Evolutionary conservation across 768 basidiomycete genomes (phyloP).

Genomic region (Hygrocybe coccinea): DNA sequence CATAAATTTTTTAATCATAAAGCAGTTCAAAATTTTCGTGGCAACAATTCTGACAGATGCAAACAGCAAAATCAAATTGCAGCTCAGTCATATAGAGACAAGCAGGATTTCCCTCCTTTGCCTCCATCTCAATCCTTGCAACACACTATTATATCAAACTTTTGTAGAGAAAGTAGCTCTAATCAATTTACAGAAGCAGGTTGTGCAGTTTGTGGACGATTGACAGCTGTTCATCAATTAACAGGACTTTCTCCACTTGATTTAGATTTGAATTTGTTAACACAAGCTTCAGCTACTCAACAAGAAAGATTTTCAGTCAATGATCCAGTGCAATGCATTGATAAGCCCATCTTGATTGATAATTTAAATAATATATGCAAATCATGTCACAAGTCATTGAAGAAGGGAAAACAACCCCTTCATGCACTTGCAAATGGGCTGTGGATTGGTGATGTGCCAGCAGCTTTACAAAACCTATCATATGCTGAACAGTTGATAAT

Average conservation of each 20-base stretch:
- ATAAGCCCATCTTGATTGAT: background rate
- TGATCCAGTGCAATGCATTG: background rate
- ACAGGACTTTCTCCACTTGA: background rate
- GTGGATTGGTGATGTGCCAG: constrained; percentile 33
- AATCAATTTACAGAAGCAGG: background rate
- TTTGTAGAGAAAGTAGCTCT: background rate
- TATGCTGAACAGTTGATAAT: constrained; percentile 31
- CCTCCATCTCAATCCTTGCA: background rate
- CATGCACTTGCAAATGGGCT: constrained; percentile 8
- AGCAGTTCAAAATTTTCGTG: too few relatives aligned
- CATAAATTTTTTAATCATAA: too few relatives aligned
- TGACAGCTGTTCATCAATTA: background rate
- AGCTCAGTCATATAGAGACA: background rate
- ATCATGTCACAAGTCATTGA: constrained; percentile 24
- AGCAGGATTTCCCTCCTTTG: background rate
- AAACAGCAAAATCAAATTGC: background rate
- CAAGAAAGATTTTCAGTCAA: background rate
- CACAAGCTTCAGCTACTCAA: background rate
- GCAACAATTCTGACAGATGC: too few relatives aligned
- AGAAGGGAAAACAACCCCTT: constrained; percentile 20
- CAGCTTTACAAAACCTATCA: constrained; percentile 20
- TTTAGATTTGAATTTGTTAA: background rate
- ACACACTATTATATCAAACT: background rate
- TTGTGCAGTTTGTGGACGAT: background rate
- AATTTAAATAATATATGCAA: constrained; percentile 1